Percentiles rank a stretch among this genome's conserved stretches.
These are phyloP conservation scores for Chaetomium tenue DNA, from an alignment of 495 filamentous ascomycete genomes.

Conservation along the genomic window DNA sequence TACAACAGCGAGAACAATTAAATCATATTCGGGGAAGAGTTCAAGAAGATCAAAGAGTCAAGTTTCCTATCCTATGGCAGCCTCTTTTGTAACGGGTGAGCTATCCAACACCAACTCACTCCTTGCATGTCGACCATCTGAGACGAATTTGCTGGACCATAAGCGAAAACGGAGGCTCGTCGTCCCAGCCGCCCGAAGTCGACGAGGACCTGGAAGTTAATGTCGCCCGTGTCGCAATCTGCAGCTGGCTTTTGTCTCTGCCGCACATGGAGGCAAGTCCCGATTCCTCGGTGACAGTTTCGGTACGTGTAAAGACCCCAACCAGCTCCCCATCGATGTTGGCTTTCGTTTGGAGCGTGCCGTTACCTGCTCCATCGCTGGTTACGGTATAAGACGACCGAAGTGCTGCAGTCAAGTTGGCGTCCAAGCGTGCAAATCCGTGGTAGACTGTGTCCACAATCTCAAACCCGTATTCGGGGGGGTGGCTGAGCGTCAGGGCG, in stretches of 20 bases:
- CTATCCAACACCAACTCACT: not conserved
- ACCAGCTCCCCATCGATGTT: not conserved
- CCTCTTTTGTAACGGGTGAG: not conserved
- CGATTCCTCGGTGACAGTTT: not conserved
- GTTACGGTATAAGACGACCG: not conserved
- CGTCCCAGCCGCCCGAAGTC: not conserved
- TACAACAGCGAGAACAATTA: no score
- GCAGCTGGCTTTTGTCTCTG: not conserved
- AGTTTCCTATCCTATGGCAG: no score
- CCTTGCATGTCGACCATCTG: not conserved
- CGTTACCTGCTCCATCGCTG: not conserved
- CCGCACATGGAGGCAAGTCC: not conserved
- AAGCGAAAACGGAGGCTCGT: not conserved
- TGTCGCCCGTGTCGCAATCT: not conserved
- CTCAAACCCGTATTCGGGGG: not conserved
- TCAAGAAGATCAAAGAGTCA: no score
- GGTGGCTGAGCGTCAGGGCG: not conserved
- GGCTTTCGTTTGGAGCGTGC: not conserved
- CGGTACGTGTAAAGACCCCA: not conserved
- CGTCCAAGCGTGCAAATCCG: not conserved
- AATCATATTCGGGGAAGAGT: no score
- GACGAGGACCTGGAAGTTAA: not conserved
- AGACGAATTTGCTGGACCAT: not conserved
- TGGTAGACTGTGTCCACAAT: not conserved
- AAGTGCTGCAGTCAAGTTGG: not conserved